Base-by-base conservation (phyloP, 2,329 filamentous ascomycete species). In the Talaromyces atroroseus region DNA sequence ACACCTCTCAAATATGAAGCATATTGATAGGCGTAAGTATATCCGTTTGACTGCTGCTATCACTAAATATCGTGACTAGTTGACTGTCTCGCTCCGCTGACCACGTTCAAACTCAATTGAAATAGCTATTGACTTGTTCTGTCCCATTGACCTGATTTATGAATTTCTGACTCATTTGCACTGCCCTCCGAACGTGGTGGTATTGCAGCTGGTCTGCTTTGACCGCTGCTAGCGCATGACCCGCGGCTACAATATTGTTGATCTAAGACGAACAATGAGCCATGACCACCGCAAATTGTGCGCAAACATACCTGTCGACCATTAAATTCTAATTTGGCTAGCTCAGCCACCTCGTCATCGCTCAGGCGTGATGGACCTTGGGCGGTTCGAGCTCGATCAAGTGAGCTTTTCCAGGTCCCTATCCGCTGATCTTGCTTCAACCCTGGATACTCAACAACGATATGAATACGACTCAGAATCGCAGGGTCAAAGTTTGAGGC, bases 401-500 rank as follows among this genome's bases (percentile, higher is more conserved):
- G 49, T 8, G 49, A 52, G 49, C 49, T 52, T 20, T 29, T 40
- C 49, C 36, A 52, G 36, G 29, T 52, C 49, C 36, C 36, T 4
- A 40, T 40, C 36, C 36, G 36, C 49, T 52, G 49, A 44, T 52
- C 49, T 20, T 52, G 49, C 49, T 52, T 52, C 36, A 52, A 42
- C 10, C 34, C 36, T 42, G 49, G 49, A 42, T 44, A 54, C 20
- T 54, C 26, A 5, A 54, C 21, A 2, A 23, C 26, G 51, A 54
- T 47, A 34, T 54, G 51, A 24, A 54, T 54, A 29, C 26, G 51
- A 46, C 42, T 54, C 18, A 47, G 51, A 34, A 54, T 54, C 42
- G 51, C 51, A 12, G 51, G 51, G 42, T 54, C 26, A 36, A 54
- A 54, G 51, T 54, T 54, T n/a, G 51, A 54, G 6, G 42, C 24